phyloP scores from a whole-genome alignment of 768 basidiomycete species.

The Boletus rubroflammeus region DNA sequence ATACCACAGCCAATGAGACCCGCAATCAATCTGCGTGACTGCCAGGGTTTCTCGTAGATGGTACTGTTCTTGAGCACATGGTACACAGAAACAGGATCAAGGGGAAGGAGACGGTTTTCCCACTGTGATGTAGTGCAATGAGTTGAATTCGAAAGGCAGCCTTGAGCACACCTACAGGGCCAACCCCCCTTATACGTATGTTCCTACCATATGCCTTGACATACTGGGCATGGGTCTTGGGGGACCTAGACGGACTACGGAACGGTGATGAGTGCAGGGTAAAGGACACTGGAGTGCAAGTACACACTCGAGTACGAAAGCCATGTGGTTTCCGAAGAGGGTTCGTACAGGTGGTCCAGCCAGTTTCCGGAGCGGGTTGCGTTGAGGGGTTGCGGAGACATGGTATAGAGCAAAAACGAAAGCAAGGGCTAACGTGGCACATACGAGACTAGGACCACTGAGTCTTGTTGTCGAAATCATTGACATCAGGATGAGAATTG shows the following conservation, averaged over 20 bases:
- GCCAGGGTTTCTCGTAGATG: slow-evolving; percentile 82
- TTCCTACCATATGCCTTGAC: slow-evolving; percentile 63
- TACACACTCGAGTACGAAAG: slow-evolving; percentile 55
- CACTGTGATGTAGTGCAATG: slow-evolving; percentile 42
- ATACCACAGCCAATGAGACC: slow-evolving; percentile 80
- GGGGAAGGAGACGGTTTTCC: slow-evolving; percentile 75
- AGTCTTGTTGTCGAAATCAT: slow-evolving; percentile 1
- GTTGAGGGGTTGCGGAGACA: slow-evolving; percentile 24
- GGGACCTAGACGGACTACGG: slow-evolving; percentile 53
- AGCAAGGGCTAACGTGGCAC: slow-evolving; percentile 6
- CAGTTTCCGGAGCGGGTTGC: slow-evolving; percentile 48
- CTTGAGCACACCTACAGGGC: slow-evolving; percentile 51
- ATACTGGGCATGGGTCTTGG: slow-evolving; percentile 49
- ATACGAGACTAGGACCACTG: slow-evolving; percentile 7
- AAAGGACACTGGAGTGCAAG: background rate
- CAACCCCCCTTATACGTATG: slow-evolving; percentile 63
- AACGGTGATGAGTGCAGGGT: background rate
- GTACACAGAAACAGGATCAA: slow-evolving; percentile 71
- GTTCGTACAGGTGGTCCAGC: slow-evolving; percentile 56
- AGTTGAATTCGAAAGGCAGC: slow-evolving; percentile 4
- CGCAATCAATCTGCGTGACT: slow-evolving; percentile 69
- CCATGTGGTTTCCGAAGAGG: slow-evolving; percentile 54
- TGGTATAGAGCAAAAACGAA: slow-evolving; percentile 25
- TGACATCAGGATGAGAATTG: background rate
- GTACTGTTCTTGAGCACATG: slow-evolving; percentile 72